These are phyloP conservation scores for Rosa persica DNA, from an alignment of 306 rosid species.

Conservation along the genomic window DNA sequence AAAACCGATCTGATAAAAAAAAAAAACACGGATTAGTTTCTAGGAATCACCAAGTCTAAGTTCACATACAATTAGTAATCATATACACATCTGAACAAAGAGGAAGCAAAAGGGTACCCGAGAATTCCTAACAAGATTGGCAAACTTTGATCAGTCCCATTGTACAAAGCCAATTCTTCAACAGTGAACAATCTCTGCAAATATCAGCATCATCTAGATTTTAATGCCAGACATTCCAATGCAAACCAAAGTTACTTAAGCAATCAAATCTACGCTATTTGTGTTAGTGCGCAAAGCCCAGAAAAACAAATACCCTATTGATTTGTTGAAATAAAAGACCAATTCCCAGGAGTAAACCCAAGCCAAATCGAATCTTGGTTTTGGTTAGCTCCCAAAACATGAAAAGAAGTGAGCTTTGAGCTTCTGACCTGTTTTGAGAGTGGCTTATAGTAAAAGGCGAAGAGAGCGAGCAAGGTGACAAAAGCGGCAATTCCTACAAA, in stretches of 20 bases:
- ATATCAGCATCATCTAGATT: conserved; percentile 19
- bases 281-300: not conserved
- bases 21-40: conserved; percentile 17
- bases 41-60: not conserved
- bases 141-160: conserved; percentile 67
- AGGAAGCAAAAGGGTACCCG: conserved; percentile 50
- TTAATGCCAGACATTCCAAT: not conserved
- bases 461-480: conserved; percentile 39
- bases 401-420: not conserved
- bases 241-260: not conserved
- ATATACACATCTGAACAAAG: not conserved
- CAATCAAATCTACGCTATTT: not conserved
- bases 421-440: conserved; percentile 39
- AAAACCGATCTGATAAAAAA: conserved; percentile 66
- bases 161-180: conserved; percentile 76
- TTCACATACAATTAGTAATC: not conserved
- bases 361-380: not conserved
- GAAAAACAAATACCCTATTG: not conserved
- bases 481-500: conserved; percentile 41
- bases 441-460: conserved; percentile 41
- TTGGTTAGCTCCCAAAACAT: not conserved
- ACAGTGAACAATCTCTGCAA: conserved; percentile 66
- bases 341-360: not conserved
- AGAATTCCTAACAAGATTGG: conserved; percentile 88
- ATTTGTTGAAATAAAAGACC: not conserved